phyloP scores from a whole-genome alignment of 352 stramenopile species.

The Phytopythium sindhum region DNA sequence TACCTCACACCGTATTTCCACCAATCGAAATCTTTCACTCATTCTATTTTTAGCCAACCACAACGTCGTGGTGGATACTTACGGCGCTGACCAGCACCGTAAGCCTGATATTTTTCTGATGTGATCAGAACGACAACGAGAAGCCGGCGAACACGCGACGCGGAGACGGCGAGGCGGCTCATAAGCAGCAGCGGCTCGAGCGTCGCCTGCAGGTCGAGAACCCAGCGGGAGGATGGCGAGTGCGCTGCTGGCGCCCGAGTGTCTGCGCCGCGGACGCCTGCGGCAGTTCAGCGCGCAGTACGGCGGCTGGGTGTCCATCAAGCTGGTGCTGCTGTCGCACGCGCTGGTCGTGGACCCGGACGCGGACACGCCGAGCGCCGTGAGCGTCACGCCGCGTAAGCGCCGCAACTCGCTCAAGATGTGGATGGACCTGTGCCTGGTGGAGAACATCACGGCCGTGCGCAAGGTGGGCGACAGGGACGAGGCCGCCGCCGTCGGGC shows the following conservation, averaged over 20 bases:
- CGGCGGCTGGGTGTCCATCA: conserved; percentile 43
- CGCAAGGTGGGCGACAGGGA: conserved; percentile 23
- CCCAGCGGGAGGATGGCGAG: background rate
- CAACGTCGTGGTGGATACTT: background rate
- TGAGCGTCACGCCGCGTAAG: conserved; percentile 32
- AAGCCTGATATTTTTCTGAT: background rate
- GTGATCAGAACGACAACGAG: background rate
- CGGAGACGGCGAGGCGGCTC: background rate
- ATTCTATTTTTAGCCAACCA: background rate
- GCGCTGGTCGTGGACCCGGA: conserved; percentile 53
- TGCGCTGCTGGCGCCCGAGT: conserved; percentile 22
- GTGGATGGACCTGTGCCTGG: conserved; percentile 46
- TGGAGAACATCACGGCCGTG: conserved; percentile 26
- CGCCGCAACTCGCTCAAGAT: conserved; percentile 43
- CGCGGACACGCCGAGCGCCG: conserved; percentile 19
- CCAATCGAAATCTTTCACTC: background rate
- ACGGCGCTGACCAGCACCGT: background rate
- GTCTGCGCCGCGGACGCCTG: conserved; percentile 34
- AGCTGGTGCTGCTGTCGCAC: conserved; percentile 41
- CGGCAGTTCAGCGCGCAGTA: conserved; percentile 53
- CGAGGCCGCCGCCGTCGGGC: conserved; percentile 1
- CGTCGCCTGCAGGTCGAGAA: background rate
- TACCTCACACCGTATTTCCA: background rate
- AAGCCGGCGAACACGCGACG: background rate
- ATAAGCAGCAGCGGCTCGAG: no score